phyloP scores from a whole-genome alignment of 768 basidiomycete genomes.

The Boletus pseudopeckii region DNA sequence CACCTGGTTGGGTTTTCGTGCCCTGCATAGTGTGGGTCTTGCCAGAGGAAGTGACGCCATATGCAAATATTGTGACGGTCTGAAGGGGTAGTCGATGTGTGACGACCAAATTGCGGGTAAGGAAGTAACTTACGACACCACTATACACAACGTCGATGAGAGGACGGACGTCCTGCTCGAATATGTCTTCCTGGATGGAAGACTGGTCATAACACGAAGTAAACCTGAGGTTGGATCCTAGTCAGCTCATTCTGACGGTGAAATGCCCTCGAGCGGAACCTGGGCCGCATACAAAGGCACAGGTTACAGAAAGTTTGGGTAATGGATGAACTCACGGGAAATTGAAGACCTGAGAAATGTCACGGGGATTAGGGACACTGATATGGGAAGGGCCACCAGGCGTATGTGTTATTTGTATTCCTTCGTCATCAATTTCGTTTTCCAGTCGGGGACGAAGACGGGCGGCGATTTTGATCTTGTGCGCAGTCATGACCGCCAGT shows the following conservation, averaged over 20 bases:
- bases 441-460: constrained; percentile 65
- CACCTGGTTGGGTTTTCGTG: constrained; percentile 64
- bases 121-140: constrained; percentile 56
- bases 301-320: neutral
- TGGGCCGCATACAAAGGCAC: constrained; percentile 1
- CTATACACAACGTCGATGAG: constrained; percentile 74
- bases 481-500: constrained; percentile 19
- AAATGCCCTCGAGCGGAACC: neutral
- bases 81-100: constrained; percentile 23
- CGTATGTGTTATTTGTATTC: constrained; percentile 49
- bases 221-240: constrained; percentile 42
- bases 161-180: constrained; percentile 69
- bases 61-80: constrained; percentile 87
- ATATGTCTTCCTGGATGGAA: constrained; percentile 76
- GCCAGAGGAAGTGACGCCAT: constrained; percentile 88
- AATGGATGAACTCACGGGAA: constrained; percentile 54
- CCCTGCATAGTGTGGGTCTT: constrained; percentile 96
- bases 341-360: constrained; percentile 66
- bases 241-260: constrained; percentile 1
- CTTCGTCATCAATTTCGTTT: constrained; percentile 60
- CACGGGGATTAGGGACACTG: constrained; percentile 67
- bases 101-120: neutral
- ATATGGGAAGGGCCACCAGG: constrained; percentile 47
- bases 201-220: constrained; percentile 71
- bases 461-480: constrained; percentile 69